A percentile compares a stretch with the other conserved stretches of the same genome.
Evolutionary conservation across 2,329 filamentous ascomycete genomes (phyloP).

Genomic region (Hypoxylon sp.): DNA sequence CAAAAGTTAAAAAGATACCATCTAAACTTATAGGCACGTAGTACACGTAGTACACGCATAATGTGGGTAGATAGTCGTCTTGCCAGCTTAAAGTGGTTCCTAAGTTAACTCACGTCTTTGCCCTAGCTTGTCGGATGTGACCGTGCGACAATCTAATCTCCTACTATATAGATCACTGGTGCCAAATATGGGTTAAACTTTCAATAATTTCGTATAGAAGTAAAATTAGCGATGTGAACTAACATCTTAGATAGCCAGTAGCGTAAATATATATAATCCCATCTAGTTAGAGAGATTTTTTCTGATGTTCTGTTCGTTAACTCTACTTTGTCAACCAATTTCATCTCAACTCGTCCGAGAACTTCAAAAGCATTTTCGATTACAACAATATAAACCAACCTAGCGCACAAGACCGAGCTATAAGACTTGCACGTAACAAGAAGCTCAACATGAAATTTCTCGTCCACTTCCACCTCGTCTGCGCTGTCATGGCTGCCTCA

Average conservation of each 20-base stretch:
- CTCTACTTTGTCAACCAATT: not conserved
- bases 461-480: not conserved
- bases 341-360: not conserved
- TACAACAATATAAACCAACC: not conserved
- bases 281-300: not conserved
- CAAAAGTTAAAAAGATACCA: no score
- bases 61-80: not conserved
- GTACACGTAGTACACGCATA: no score
- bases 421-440: not conserved
- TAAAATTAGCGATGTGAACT: not conserved
- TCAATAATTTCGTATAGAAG: not conserved
- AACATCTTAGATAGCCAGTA: not conserved
- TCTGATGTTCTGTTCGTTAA: not conserved
- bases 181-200: not conserved
- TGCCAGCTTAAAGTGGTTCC: not conserved
- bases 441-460: constrained; percentile 17
- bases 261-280: not conserved
- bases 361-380: not conserved
- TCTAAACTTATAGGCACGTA: no score
- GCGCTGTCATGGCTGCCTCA: not conserved
- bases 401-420: not conserved
- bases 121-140: not conserved
- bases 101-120: not conserved
- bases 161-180: not conserved
- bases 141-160: not conserved